Evolutionary conservation across 768 basidiomycete genomes (phyloP), one percentile per base, ranked within the genome.

Genomic region (Tylopilus rubrobrunneus): DNA sequence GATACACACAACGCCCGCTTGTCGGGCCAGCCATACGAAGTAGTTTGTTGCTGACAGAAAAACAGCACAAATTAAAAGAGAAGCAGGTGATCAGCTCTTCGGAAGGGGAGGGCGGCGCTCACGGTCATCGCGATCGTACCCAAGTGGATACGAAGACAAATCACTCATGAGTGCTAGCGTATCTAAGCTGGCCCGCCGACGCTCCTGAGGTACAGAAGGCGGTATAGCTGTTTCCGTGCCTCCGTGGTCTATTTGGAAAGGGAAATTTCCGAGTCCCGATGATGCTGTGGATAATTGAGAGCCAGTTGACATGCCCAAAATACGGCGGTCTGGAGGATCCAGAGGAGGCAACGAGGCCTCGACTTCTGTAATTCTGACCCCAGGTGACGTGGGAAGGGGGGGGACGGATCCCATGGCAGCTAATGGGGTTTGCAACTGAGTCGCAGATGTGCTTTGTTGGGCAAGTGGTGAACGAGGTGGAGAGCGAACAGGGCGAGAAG

Each of bases 121-220:
- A 53, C 63, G 65, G 48, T 70, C 65, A 34, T 68, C 70, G 48
- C 67, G 62, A 63, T 91, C 86, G 62, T 88, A 90, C 31, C 81
- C 82, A 51, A 92, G 78, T 15, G 90, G 89, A 63, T 89, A 92
- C n/a, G 87, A 87, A 41, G 88, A 83, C 51, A 93, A 70, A 68
- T 91, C 91, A 61, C 78, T 85, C 56, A 90, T 92, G 54, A 93
- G 77, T 4, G 87, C 89, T 33, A 93, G 76, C 0, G 91, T 92
- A 62, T 93, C 91, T 59, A 93, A 73, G 66, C 90, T 92, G 28
- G 91, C 91, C 49, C 91, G 82, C 67, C 84, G 82, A 37, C 82
- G 81, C 21, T 57, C 63, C 44, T 72, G 71, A 55, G 72, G 69
- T 59, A 72, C 65, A 37, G 77, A 65, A 29, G 76, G 72, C 31